phyloP scores from a whole-genome alignment of 768 basidiomycete genomes.

The Kwoniella sp. region DNA sequence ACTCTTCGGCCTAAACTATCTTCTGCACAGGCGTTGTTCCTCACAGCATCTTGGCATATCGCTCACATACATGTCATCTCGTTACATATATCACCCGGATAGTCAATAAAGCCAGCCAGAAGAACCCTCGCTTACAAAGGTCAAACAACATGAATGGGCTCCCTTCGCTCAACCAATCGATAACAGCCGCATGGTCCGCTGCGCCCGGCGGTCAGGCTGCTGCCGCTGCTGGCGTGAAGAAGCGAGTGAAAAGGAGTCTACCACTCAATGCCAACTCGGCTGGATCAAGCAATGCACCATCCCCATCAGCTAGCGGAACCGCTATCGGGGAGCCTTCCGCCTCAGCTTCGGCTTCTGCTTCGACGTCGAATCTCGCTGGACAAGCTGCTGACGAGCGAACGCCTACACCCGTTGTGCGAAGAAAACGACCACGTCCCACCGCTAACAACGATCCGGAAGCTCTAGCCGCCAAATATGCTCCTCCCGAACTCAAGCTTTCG shows the following conservation, averaged over 20 bases:
- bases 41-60: not conserved
- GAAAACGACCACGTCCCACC: slow-evolving; percentile 17
- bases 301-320: slow-evolving; percentile 1
- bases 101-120: no score
- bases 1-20: not conserved
- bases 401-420: slow-evolving; percentile 7
- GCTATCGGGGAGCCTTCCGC: not conserved
- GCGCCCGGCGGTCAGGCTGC: slow-evolving; percentile 2
- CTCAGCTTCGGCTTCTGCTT: not conserved
- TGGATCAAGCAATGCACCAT: slow-evolving; percentile 7
- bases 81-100: no score
- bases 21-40: not conserved
- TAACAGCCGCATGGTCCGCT: slow-evolving; percentile 43
- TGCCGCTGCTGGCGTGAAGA: slow-evolving; percentile 17
- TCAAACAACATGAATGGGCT: slow-evolving; percentile 38
- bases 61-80: no score
- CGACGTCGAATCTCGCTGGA: not conserved
- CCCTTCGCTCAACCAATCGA: slow-evolving; percentile 41
- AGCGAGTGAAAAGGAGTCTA: slow-evolving; percentile 28
- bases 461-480: slow-evolving; percentile 63
- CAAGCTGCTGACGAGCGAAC: slow-evolving; percentile 6
- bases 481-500: slow-evolving; percentile 74
- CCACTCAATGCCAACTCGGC: slow-evolving; percentile 21
- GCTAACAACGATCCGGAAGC: slow-evolving; percentile 14
- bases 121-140: no score